Conservation (phyloP, 768 basidiomycete genomes). For the Leccinum variicolor region DNA sequence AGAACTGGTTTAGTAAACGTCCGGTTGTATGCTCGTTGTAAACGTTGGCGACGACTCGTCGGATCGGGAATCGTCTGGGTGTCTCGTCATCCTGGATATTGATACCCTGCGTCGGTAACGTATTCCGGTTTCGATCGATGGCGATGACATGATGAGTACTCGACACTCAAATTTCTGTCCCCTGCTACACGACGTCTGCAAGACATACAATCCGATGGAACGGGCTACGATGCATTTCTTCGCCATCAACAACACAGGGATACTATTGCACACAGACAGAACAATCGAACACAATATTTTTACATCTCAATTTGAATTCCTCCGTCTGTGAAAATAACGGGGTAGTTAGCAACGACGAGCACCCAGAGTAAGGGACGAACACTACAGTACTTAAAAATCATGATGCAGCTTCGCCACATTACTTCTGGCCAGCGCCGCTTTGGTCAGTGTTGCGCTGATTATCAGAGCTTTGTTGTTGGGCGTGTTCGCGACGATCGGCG, state of each 20-base stretch:
- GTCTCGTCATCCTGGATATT: conserved; percentile 2
- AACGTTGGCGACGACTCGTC: conserved; percentile 2
- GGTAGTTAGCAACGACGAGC: not conserved
- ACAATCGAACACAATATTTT: not conserved
- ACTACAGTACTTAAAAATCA: not conserved
- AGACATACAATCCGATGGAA: not conserved
- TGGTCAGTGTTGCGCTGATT: not conserved
- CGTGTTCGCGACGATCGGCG: conserved; percentile 2
- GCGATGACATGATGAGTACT: not conserved
- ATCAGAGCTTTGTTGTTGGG: not conserved
- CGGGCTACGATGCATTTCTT: not conserved
- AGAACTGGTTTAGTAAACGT: not conserved
- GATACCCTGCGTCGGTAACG: conserved; percentile 5
- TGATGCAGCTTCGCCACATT: not conserved
- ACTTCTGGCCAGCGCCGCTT: not conserved
- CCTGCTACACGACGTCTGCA: not conserved
- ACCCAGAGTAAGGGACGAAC: not conserved
- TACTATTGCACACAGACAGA: not conserved
- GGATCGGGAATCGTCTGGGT: conserved; percentile 1
- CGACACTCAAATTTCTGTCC: not conserved
- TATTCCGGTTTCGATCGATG: not conserved
- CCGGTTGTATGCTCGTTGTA: conserved; percentile 9
- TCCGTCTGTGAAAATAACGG: not conserved
- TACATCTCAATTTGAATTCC: not conserved
- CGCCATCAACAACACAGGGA: not conserved